Evolutionary conservation across 2,329 filamentous ascomycete species (phyloP).

Genomic region (Dichotomopilus funicola): DNA sequence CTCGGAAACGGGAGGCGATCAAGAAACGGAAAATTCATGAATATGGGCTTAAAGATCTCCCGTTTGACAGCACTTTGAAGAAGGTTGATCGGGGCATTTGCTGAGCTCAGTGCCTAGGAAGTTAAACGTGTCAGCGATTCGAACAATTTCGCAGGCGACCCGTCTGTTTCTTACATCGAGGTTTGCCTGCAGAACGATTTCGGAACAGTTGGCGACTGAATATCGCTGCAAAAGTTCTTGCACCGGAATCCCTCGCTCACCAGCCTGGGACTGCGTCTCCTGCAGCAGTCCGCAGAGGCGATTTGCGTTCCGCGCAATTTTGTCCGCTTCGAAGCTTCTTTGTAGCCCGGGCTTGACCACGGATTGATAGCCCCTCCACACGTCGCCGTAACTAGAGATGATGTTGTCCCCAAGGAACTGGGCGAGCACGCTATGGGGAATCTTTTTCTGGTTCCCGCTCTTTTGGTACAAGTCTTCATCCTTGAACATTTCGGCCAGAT

Average conservation of each 20-base stretch:
- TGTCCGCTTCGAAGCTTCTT: conserved; percentile 9
- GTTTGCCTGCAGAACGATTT: conserved; percentile 14
- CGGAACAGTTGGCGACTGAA: conserved; percentile 18
- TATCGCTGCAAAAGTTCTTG: conserved; percentile 17
- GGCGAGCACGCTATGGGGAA: conserved; percentile 16
- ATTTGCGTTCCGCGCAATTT: conserved; percentile 10
- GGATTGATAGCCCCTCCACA: conserved; percentile 13
- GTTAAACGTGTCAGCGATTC: background rate
- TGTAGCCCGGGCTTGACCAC: conserved; percentile 16
- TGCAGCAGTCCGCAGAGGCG: conserved; percentile 6
- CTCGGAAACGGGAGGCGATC: conserved; percentile 15
- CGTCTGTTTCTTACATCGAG: conserved; percentile 7
- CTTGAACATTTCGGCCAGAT: conserved; percentile 35
- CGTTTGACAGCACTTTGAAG: conserved; percentile 17
- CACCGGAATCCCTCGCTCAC: conserved; percentile 7
- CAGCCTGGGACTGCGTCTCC: conserved; percentile 6
- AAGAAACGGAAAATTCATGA: conserved; percentile 18
- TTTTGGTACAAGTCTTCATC: conserved; percentile 25
- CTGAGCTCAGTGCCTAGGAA: conserved; percentile 9
- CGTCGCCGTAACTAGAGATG: conserved; percentile 14
- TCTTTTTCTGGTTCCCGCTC: conserved; percentile 21
- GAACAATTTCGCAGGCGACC: background rate
- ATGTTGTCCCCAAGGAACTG: conserved; percentile 19
- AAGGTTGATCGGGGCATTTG: conserved; percentile 14
- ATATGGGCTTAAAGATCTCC: conserved; percentile 19